phyloP scores from a whole-genome alignment of 805 yeast species.

The Myxozyma vanderwaltii region DNA sequence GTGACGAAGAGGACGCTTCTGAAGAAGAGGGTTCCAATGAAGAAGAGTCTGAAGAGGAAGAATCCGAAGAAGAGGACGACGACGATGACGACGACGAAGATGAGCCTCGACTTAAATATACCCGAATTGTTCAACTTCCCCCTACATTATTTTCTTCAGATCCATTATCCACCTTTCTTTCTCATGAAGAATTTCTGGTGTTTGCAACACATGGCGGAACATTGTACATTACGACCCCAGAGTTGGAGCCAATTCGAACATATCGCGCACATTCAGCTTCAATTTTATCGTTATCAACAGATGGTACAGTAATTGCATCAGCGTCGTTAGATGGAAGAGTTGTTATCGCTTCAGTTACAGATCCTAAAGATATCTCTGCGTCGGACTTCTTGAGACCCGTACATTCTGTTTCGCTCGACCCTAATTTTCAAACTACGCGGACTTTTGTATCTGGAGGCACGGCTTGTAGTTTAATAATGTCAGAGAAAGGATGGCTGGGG shows the following conservation, averaged over 20 bases:
- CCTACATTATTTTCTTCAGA: constrained; percentile 70
- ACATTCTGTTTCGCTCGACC: constrained; percentile 80
- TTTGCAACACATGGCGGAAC: constrained; percentile 92
- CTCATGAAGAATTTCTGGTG: constrained; percentile 62
- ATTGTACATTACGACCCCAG: constrained; percentile 65
- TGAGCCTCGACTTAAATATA: constrained; percentile 71
- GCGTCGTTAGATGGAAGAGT: constrained; percentile 95
- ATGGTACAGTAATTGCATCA: constrained; percentile 75
- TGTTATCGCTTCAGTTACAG: constrained; percentile 66
- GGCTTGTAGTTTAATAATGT: constrained; percentile 75
- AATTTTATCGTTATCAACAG: constrained; percentile 68
- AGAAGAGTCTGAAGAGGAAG: constrained; percentile 27
- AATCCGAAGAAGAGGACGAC: constrained; percentile 33
- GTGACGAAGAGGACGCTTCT: constrained; percentile 2
- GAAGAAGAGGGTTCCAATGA: constrained; percentile 18
- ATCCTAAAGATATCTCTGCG: constrained; percentile 65
- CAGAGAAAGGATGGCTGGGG: constrained; percentile 86
- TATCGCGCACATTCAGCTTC: constrained; percentile 86
- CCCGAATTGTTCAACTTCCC: constrained; percentile 70
- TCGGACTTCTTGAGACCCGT: constrained; percentile 86
- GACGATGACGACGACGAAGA: constrained; percentile 46
- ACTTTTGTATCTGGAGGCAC: constrained; percentile 87
- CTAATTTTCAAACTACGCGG: constrained; percentile 60
- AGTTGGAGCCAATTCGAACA: constrained; percentile 64
- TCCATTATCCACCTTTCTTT: constrained; percentile 70